Base-by-base conservation (phyloP, 2,329 filamentous ascomycete species). In the Chaetomiaceae sp. region DNA sequence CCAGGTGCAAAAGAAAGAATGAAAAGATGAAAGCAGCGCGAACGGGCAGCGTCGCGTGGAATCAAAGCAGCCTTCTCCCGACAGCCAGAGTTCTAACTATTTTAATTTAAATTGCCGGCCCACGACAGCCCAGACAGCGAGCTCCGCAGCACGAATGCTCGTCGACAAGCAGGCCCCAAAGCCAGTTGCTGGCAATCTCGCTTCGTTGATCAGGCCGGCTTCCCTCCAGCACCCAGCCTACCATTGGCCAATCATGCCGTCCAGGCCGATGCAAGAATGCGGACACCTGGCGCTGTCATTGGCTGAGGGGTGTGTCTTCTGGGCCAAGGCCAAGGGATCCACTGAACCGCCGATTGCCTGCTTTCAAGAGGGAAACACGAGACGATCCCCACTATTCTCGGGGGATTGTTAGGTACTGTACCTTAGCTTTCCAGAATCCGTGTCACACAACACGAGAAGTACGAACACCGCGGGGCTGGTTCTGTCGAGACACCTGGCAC, bases 101-200 rank as follows among this genome's bases (percentile, higher is more conserved):
- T 55, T 55, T 51, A 55, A 51, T 55, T 51, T 40, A 55, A 55
- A 52, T 48, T 55, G 40, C 40, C 49, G 38, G 33, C 27, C 52
- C 37, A 45, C 25, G 18, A 43, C 32, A 45, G 29, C 42, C 53
- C 23, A 32, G 27, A 33, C 33, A 34, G 29, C 6, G 44, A 34
- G 20, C 45, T 45, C 53, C 37, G 53, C 43, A 47, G 43, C n/a
- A n/a, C 9, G 5, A 27, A 27, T 14, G 13, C 14, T 55, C 40
- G 51, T 32, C 40, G 34, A 14, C 32, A 29, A n/a, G 25, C 41
- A 36, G 30, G 41, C 46, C 47, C 43, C 33, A 49, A 29, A 37
- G 33, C 33, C 34, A n/a, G n/a, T n/a, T 23, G 48, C 33, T 46
- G 43, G 46, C 47, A 61, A 61, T 61, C 34, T 61, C 59, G 59